phyloP scores from a whole-genome alignment of 371 early-diverging fungal species.

The Actinomucor elegans region DNA sequence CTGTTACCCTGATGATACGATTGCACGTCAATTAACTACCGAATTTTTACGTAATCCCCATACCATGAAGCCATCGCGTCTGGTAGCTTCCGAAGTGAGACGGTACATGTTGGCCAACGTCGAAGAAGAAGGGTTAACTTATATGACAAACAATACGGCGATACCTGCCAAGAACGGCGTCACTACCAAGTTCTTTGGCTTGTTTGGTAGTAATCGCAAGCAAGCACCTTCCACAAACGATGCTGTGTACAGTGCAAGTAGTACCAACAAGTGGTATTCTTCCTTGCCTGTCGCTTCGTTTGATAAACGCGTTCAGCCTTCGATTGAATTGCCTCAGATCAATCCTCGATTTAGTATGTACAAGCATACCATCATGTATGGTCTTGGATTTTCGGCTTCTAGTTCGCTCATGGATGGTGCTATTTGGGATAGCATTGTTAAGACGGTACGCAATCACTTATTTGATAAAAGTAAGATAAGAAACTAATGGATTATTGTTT shows the following conservation, averaged over 20 bases:
- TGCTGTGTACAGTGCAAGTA: conserved; percentile 3
- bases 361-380: conserved; percentile 68
- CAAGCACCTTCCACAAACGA: conserved; percentile 1
- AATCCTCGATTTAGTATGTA: conserved; percentile 55
- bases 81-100: conserved; percentile 60
- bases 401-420: conserved; percentile 45
- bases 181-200: conserved; percentile 28
- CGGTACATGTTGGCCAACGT: conserved; percentile 59
- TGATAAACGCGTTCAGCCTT: conserved; percentile 24
- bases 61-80: conserved; percentile 35
- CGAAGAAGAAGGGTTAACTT: conserved; percentile 49
- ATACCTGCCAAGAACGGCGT: conserved; percentile 30
- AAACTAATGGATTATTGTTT: no score
- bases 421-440: conserved; percentile 73
- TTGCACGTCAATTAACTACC: conserved; percentile 58
- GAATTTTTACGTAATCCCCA: conserved; percentile 50
- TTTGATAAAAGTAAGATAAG: no score
- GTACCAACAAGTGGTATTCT: conserved; percentile 24
- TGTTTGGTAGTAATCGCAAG: conserved; percentile 15
- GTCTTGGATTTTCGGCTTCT: conserved; percentile 46
- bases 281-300: conserved; percentile 31
- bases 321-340: conserved; percentile 67
- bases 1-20: conserved; percentile 61
- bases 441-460: conserved; percentile 49
- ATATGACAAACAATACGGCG: conserved; percentile 30